These are phyloP conservation scores for Ciborinia camelliae DNA, from an alignment of 2,329 filamentous ascomycete genomes.

Conservation along the genomic window DNA sequence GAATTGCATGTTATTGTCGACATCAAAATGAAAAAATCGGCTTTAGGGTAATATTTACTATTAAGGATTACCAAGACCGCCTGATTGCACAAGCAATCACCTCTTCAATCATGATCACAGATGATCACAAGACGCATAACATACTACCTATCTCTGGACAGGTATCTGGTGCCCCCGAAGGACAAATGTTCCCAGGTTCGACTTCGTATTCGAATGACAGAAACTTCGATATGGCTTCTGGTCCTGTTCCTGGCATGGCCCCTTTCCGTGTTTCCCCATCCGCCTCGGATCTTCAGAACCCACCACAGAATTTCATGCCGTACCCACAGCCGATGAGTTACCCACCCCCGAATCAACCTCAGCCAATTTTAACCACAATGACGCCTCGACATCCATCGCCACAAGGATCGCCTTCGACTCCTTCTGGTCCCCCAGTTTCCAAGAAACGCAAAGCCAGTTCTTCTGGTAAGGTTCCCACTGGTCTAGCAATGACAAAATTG, in stretches of 20 bases:
- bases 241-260: slow-evolving; percentile 37
- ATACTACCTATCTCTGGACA: slow-evolving; percentile 40
- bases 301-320: slow-evolving; percentile 49
- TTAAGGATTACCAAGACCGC: slow-evolving; percentile 75
- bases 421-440: slow-evolving; percentile 62
- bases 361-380: slow-evolving; percentile 44
- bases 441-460: slow-evolving; percentile 82
- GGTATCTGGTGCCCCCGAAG: slow-evolving; percentile 36
- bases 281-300: slow-evolving; percentile 58
- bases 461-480: slow-evolving; percentile 65
- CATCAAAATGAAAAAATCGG: slow-evolving; percentile 93
- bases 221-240: slow-evolving; percentile 30
- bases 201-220: slow-evolving; percentile 41
- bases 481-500: slow-evolving; percentile 77
- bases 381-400: slow-evolving; percentile 65
- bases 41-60: slow-evolving; percentile 89
- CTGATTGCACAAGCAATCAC: slow-evolving; percentile 82
- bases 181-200: slow-evolving; percentile 41
- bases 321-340: slow-evolving; percentile 31
- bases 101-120: slow-evolving; percentile 91
- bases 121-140: slow-evolving; percentile 88
- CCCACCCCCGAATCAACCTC: slow-evolving; percentile 40
- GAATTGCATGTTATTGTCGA: slow-evolving; percentile 94
- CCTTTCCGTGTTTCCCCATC: slow-evolving; percentile 58
- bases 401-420: slow-evolving; percentile 63